Percentiles rank a stretch among this genome's conserved stretches.
These are phyloP conservation scores for Phytophthora palmivora DNA, from an alignment of 352 stramenopile genomes.

Conservation along the genomic window DNA sequence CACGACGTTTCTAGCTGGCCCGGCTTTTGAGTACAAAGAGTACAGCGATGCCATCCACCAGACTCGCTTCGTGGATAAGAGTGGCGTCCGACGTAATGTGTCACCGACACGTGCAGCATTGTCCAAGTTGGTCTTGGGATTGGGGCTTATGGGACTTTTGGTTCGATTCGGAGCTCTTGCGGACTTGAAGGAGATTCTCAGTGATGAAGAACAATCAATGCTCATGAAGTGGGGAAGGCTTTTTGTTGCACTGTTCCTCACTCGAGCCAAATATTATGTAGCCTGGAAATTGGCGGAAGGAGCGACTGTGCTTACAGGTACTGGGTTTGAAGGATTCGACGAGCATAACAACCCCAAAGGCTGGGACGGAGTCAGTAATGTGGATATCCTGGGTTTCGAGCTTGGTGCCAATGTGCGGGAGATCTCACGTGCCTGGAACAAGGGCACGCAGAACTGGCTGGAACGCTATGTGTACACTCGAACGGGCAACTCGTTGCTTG, in stretches of 20 bases:
- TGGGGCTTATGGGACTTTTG: slow-evolving; percentile 62
- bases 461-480: slow-evolving; percentile 98
- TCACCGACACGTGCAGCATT: slow-evolving; percentile 46
- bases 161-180: slow-evolving; percentile 42
- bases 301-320: slow-evolving; percentile 76
- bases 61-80: slow-evolving; percentile 50
- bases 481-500: too few relatives aligned
- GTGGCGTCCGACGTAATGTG: slow-evolving; percentile 39
- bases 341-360: slow-evolving; percentile 82
- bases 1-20: slow-evolving; percentile 94
- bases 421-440: slow-evolving; percentile 95
- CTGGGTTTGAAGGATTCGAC: slow-evolving; percentile 95
- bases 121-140: slow-evolving; percentile 61
- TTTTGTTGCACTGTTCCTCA: slow-evolving; percentile 90
- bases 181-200: slow-evolving; percentile 38
- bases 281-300: slow-evolving; percentile 93
- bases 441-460: slow-evolving; percentile 96
- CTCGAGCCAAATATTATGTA: slow-evolving; percentile 96
- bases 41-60: slow-evolving; percentile 85
- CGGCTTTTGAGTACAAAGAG: slow-evolving; percentile 95
- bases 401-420: slow-evolving; percentile 91
- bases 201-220: slow-evolving; percentile 47
- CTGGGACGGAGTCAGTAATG: slow-evolving; percentile 95
- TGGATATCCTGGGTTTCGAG: slow-evolving; percentile 97
- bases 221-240: slow-evolving; percentile 76